phyloP scores from a whole-genome alignment of 1,139 yeast species.

The Oligophagozyma castellii region DNA sequence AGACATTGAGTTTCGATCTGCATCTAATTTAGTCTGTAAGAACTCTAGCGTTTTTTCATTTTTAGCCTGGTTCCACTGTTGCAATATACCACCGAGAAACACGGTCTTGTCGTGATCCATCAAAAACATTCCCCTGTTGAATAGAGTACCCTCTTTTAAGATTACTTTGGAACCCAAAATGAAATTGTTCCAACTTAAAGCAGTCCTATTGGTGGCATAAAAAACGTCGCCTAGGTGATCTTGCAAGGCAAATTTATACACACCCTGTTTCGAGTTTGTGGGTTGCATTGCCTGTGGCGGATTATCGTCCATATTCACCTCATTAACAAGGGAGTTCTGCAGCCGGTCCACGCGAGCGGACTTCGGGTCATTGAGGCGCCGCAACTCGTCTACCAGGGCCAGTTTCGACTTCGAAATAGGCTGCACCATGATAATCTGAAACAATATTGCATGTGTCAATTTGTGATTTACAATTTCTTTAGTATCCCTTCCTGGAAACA shows the following conservation, averaged over 20 bases:
- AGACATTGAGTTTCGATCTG: conserved; percentile 4
- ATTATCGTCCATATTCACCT: background rate
- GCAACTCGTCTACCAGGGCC: conserved; percentile 25
- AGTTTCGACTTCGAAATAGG: conserved; percentile 26
- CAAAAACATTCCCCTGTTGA: conserved; percentile 20
- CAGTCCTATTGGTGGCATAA: conserved; percentile 26
- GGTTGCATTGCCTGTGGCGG: background rate
- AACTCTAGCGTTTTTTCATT: conserved; percentile 18
- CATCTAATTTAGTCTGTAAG: conserved; percentile 15
- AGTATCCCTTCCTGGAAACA: too few species aligned
- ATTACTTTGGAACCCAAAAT: conserved; percentile 22
- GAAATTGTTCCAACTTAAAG: conserved; percentile 16
- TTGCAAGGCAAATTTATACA: conserved; percentile 28
- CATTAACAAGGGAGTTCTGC: conserved; percentile 1
- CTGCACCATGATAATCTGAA: conserved; percentile 30
- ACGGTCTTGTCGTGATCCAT: conserved; percentile 11
- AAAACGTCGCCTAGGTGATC: conserved; percentile 26
- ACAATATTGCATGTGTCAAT: conserved; percentile 20
- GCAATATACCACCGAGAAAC: conserved; percentile 20
- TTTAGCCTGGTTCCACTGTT: conserved; percentile 21
- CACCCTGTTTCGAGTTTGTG: conserved; percentile 2
- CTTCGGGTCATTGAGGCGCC: conserved; percentile 19
- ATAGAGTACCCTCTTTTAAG: conserved; percentile 14
- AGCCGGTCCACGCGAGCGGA: conserved; percentile 20
- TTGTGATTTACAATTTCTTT: conserved; percentile 9